Conservation (phyloP, 208 protist species). For the Phytomonas sp. region DNA sequence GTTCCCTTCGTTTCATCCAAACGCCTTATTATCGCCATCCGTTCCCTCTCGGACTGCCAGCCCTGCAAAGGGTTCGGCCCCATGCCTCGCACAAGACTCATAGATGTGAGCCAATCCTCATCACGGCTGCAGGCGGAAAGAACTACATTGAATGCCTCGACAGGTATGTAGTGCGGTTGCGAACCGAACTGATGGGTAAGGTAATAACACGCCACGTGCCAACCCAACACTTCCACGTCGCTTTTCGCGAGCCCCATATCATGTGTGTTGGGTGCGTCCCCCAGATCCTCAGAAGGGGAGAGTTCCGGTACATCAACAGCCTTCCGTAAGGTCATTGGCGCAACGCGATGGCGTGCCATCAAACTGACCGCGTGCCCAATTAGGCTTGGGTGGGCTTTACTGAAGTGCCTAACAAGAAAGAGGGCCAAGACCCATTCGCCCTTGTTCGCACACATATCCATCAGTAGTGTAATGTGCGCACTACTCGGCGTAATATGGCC, state of each 20-base stretch:
- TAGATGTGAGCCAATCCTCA: constrained; percentile 55
- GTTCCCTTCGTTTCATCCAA: constrained; percentile 1
- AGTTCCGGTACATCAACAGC: background rate
- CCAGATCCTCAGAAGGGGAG: background rate
- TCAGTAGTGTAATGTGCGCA: constrained; percentile 37
- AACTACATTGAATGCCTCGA: constrained; percentile 67
- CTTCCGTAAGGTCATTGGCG: background rate
- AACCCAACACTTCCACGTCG: constrained; percentile 3
- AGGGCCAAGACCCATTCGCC: constrained; percentile 43
- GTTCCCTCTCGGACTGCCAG: constrained; percentile 17
- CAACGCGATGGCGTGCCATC: constrained; percentile 15
- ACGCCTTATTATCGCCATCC: background rate
- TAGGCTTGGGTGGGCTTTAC: constrained; percentile 21
- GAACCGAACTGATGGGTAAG: constrained; percentile 12
- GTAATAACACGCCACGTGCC: constrained; percentile 36
- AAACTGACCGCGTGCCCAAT: constrained; percentile 26
- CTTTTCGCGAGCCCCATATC: background rate
- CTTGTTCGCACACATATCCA: constrained; percentile 45
- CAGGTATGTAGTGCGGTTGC: constrained; percentile 26
- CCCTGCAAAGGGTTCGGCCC: constrained; percentile 62
- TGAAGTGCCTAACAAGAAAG: constrained; percentile 35
- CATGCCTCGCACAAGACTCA: constrained; percentile 64
- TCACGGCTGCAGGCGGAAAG: constrained; percentile 50
- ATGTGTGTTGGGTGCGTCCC: background rate
- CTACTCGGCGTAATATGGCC: constrained; percentile 25